These are phyloP conservation scores for Phytophthora constricta DNA, from an alignment of 352 stramenopile species.

Conservation along the genomic window DNA sequence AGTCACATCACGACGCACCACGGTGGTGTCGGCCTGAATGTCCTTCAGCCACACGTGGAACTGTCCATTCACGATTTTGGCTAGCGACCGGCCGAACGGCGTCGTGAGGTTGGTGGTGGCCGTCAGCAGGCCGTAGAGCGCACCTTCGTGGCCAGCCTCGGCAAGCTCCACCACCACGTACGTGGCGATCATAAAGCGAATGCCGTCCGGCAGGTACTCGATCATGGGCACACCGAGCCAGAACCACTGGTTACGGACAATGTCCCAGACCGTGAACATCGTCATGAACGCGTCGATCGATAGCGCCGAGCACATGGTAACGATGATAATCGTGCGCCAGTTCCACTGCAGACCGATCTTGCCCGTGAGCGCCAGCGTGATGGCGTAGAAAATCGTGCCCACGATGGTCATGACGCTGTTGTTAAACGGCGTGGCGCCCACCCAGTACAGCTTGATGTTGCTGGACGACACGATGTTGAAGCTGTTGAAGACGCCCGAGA, in stretches of 20 bases:
- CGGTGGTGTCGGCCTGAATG: slow-evolving; percentile 46
- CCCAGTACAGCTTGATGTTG: slow-evolving; percentile 48
- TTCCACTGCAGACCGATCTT: slow-evolving; percentile 52
- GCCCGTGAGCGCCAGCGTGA: slow-evolving; percentile 37
- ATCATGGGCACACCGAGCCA: slow-evolving; percentile 43
- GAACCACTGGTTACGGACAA: slow-evolving; percentile 59
- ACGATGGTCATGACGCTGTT: slow-evolving; percentile 41
- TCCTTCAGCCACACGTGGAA: slow-evolving; percentile 54
- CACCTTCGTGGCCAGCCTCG: slow-evolving; percentile 48
- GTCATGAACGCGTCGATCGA: slow-evolving; percentile 35
- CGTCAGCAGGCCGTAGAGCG: slow-evolving; percentile 47
- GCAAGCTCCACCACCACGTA: slow-evolving; percentile 59
- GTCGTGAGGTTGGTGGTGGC: slow-evolving; percentile 47
- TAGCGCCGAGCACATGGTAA: too few relatives aligned
- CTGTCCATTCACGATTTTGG: slow-evolving; percentile 44
- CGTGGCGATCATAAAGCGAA: slow-evolving; percentile 47
- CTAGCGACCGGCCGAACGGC: slow-evolving; percentile 49
- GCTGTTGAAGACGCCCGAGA: slow-evolving; percentile 46
- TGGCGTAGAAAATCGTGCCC: slow-evolving; percentile 31
- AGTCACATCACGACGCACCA: slow-evolving; percentile 49
- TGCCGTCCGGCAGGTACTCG: slow-evolving; percentile 38
- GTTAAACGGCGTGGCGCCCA: slow-evolving; percentile 38
- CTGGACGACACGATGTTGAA: slow-evolving; percentile 42
- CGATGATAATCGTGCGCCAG: slow-evolving; percentile 38
- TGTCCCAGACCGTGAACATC: slow-evolving; percentile 44